Conservation (phyloP, 179 eudicot genomes). For the Silene vulgaris region DNA sequence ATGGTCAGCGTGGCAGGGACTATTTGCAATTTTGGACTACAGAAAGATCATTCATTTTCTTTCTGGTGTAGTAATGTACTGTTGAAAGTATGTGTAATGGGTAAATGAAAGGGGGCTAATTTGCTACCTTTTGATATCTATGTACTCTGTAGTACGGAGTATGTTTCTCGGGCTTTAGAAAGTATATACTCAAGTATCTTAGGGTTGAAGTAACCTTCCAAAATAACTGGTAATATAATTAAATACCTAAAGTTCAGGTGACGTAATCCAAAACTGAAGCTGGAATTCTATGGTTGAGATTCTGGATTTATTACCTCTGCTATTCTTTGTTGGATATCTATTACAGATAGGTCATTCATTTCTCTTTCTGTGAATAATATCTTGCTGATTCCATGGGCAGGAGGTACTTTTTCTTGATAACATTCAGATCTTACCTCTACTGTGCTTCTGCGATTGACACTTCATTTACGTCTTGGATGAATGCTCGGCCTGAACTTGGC, state of each 20-base stretch:
- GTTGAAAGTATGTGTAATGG: neutral
- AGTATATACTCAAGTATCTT: neutral
- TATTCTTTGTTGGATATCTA: neutral
- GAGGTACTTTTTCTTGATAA: constrained; percentile 78
- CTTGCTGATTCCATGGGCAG: constrained; percentile 39
- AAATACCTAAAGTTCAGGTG: neutral
- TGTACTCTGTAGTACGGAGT: neutral
- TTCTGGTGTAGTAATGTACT: neutral
- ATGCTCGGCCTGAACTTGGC: constrained; percentile 83
- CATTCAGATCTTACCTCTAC: constrained; percentile 82
- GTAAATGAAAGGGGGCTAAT: neutral
- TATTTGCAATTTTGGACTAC: neutral
- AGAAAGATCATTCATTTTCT: neutral
- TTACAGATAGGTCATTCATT: neutral
- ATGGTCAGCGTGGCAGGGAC: no score
- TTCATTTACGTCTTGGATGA: constrained; percentile 67
- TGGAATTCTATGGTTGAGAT: neutral
- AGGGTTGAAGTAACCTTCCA: neutral
- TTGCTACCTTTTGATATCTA: neutral
- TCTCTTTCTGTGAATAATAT: neutral
- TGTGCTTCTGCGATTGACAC: constrained; percentile 46
- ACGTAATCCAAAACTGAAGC: neutral
- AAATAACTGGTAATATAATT: neutral
- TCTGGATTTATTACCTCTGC: neutral
- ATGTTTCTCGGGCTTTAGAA: neutral